Percentiles rank a stretch among this genome's conserved stretches.
phyloP scores from a whole-genome alignment of 495 filamentous ascomycete species.

The Hyaloscypha bicolor region DNA sequence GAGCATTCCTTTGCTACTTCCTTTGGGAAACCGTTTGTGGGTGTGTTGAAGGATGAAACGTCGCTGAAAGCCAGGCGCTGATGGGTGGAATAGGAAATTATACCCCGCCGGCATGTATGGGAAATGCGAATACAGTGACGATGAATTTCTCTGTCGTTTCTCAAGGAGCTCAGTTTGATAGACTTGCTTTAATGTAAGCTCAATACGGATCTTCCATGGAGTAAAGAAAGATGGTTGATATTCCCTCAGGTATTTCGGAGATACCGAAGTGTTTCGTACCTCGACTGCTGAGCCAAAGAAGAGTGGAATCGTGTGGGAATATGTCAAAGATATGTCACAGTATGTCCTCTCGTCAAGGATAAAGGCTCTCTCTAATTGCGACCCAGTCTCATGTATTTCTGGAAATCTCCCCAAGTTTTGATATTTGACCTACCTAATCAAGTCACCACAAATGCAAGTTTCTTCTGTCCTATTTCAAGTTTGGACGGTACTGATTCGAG shows the following conservation, averaged over 20 bases:
- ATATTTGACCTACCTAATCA: slow-evolving; percentile 39
- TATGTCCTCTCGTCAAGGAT: slow-evolving; percentile 33
- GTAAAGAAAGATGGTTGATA: background rate
- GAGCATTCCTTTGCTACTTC: background rate
- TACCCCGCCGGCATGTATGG: slow-evolving; percentile 61
- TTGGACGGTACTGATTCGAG: background rate
- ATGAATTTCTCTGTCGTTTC: slow-evolving; percentile 83
- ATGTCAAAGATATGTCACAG: slow-evolving; percentile 81
- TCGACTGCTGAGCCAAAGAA: slow-evolving; percentile 81
- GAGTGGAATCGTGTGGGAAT: slow-evolving; percentile 72
- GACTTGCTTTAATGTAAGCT: slow-evolving; percentile 65
- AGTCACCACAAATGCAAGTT: slow-evolving; percentile 43
- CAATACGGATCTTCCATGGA: background rate
- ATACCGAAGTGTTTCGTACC: slow-evolving; percentile 83
- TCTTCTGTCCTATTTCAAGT: background rate
- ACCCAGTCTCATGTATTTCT: slow-evolving; percentile 54
- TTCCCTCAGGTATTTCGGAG: slow-evolving; percentile 59
- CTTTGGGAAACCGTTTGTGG: background rate
- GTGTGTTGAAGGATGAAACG: background rate
- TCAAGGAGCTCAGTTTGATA: slow-evolving; percentile 75
- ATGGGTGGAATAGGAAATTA: slow-evolving; percentile 55
- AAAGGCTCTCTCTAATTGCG: background rate
- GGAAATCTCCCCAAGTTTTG: slow-evolving; percentile 46
- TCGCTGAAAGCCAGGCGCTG: slow-evolving; percentile 2
- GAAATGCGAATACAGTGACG: slow-evolving; percentile 70